Base-by-base conservation (phyloP, 2,329 filamentous ascomycete genomes). In the Uncinocarpus reesii region DNA sequence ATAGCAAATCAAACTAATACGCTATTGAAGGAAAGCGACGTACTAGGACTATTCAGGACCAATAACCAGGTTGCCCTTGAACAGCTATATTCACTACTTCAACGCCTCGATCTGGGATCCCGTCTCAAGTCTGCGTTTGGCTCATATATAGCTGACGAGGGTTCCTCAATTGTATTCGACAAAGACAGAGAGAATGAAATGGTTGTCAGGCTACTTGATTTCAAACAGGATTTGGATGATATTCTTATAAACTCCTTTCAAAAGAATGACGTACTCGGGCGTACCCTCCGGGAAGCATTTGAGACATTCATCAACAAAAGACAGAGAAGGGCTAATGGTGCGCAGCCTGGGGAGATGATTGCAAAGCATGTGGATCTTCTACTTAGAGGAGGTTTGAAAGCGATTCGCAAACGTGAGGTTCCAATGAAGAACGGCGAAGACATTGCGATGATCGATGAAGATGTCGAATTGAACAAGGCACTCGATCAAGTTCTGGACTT, bases 261-360 rank as follows among this genome's bases (percentile, higher is more conserved):
- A 40, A 80, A 79, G 46, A 79, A 95, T 56, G 79, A 87, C n/a
- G 76, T 79, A 18, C 80, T 96, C 42, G 77, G 81, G 0, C 84
- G 89, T 63, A 79, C 77, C 8, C 74, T 98, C 56, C 79, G 92
- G 48, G 87, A 95, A 58, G 78, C 86, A 0, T 96, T 98, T 61
- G 82, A 85, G 46, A 76, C 73, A 0, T 95, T 96, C 58, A 95
- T 98, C 74, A 98, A 98, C 64, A 86, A 92, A 64, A 78, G 75
- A 3, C 83, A 83, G 61, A 84, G 82, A 60, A 79, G 80, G 44
- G 86, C 85, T 0, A 83, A 88, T 48, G 93, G 89, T 48, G 87
- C 88, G 15, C 96, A 94, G 72, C 87, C 94, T 11, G 92, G 90
- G 42, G 92, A 98, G 70, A 95, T 96, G 89, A 93, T 95, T 57